phyloP scores from a whole-genome alignment of 2,329 filamentous ascomycete species.

The Penicillium sp. region DNA sequence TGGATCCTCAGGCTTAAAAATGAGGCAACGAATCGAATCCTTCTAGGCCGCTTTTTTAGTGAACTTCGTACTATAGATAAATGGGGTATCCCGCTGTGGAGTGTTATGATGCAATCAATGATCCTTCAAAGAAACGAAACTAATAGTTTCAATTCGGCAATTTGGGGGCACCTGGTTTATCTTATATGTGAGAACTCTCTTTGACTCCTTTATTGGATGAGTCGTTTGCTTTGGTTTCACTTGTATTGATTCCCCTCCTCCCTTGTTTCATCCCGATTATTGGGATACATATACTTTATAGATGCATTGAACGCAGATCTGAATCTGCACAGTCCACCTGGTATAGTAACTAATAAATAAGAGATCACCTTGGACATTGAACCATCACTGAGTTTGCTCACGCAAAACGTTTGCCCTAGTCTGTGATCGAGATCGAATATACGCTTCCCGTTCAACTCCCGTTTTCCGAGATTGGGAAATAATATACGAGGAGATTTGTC shows the following conservation, averaged over 20 bases:
- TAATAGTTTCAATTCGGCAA: background rate
- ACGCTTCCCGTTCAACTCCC: too few relatives aligned
- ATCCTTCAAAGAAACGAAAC: background rate
- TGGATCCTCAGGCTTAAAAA: slow-evolving; percentile 4
- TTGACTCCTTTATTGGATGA: background rate
- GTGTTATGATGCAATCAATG: background rate
- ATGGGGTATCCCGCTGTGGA: background rate
- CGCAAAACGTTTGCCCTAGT: too few relatives aligned
- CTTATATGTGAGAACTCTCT: background rate
- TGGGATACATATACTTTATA: background rate
- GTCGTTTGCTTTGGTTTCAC: slow-evolving; percentile 17
- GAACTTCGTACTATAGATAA: background rate
- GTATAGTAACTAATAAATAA: background rate
- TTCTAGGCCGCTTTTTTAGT: background rate
- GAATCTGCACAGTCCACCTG: background rate
- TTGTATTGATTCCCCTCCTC: slow-evolving; percentile 16
- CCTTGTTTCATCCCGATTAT: slow-evolving; percentile 21
- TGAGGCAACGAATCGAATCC: slow-evolving; percentile 1
- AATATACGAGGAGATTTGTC: too few relatives aligned
- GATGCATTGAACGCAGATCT: background rate
- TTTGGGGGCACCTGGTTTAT: background rate
- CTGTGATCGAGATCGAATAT: too few relatives aligned
- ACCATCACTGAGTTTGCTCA: too few relatives aligned
- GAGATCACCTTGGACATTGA: too few relatives aligned
- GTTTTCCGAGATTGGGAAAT: too few relatives aligned